A percentile compares a stretch with the other conserved stretches of the same genome.
These are phyloP conservation scores for Leishmania tarentolae DNA, from an alignment of 208 protist genomes.

Conservation along the genomic window DNA sequence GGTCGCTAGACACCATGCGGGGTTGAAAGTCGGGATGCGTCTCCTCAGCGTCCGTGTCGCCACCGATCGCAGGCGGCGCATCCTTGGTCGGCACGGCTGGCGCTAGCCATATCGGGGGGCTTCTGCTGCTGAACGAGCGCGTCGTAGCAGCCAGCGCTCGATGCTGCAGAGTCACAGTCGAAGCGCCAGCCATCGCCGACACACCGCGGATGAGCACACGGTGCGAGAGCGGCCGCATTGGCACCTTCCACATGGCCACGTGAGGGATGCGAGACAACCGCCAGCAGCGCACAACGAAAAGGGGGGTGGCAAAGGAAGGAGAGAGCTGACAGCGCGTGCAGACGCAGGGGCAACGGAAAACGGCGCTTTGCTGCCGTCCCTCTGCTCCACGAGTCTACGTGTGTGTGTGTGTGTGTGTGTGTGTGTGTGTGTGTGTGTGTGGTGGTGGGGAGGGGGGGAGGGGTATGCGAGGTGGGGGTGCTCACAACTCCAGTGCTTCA, in stretches of 20 bases:
- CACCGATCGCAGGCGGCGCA: constrained; percentile 24
- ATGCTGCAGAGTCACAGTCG: neutral
- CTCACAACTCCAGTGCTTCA: neutral
- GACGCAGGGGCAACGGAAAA: neutral
- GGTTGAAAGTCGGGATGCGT: constrained; percentile 91
- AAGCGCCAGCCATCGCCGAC: neutral
- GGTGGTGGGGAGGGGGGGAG: no score
- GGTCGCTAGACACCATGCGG: constrained; percentile 60
- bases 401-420: neutral
- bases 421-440: neutral
- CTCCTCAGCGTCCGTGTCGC: constrained; percentile 71
- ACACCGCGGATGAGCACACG: neutral
- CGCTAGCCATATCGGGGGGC: neutral
- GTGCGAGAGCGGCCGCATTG: neutral
- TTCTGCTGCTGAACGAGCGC: neutral
- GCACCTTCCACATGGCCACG: neutral
- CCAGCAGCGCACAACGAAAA: neutral
- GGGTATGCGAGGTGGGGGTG: no score
- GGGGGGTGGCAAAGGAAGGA: neutral
- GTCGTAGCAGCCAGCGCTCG: neutral
- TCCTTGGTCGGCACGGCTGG: neutral
- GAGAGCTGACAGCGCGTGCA: neutral
- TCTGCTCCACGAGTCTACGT: no score
- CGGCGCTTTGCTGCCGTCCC: no score
- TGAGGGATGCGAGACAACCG: neutral